These are phyloP conservation scores for Fusarium albidum DNA, from an alignment of 2,329 filamentous ascomycete genomes.

Conservation along the genomic window DNA sequence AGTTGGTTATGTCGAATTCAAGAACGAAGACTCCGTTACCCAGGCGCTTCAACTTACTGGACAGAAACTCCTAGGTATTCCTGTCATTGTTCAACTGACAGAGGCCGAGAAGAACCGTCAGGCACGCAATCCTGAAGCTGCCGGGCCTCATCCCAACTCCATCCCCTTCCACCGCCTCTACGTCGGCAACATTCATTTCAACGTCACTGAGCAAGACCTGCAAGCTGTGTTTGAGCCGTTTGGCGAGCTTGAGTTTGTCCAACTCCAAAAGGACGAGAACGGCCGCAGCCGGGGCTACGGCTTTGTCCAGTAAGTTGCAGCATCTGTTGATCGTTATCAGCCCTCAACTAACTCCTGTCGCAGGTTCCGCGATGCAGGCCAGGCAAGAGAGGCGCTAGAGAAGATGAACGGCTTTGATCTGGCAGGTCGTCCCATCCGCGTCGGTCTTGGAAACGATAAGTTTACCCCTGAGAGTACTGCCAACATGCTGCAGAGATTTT, in stretches of 20 bases:
- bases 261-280: conserved; percentile 94
- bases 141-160: conserved; percentile 76
- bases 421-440: conserved; percentile 94
- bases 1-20: conserved; percentile 99
- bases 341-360: conserved; percentile 45
- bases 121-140: conserved; percentile 80
- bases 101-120: conserved; percentile 99
- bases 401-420: conserved; percentile 99
- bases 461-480: conserved; percentile 97
- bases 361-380: conserved; percentile 87
- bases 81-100: conserved; percentile 97
- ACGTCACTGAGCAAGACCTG: conserved; percentile 94
- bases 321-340: neutral
- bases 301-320: conserved; percentile 88
- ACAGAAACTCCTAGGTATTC: conserved; percentile 97
- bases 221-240: conserved; percentile 98
- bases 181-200: conserved; percentile 99
- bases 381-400: conserved; percentile 93
- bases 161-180: conserved; percentile 98
- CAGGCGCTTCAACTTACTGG: conserved; percentile 97
- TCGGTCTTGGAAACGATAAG: conserved; percentile 99
- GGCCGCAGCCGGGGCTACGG: conserved; percentile 94
- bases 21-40: conserved; percentile 90
- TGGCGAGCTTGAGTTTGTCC: conserved; percentile 96
- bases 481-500: conserved; percentile 90